Percentiles rank a stretch among this genome's conserved stretches.
Conservation (phyloP, 208 protist species). For the Blastocrithidia nonstop region DNA sequence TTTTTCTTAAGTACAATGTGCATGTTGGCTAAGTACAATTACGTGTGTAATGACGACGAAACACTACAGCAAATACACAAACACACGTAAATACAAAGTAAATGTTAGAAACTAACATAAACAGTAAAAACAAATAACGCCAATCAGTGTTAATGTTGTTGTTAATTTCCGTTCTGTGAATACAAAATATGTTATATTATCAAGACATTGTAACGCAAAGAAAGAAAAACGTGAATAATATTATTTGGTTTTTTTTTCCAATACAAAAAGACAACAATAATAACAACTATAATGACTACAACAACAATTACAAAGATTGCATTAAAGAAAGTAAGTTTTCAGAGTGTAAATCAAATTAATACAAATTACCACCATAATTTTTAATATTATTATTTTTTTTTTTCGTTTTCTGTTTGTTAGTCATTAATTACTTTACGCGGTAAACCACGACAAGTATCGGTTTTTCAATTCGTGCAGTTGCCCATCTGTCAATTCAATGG, state of each 20-base stretch:
- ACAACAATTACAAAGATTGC: too few relatives aligned
- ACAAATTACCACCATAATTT: not conserved
- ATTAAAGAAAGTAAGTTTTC: too few relatives aligned
- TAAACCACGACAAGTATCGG: constrained; percentile 72
- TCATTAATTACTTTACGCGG: constrained; percentile 8
- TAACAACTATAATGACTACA: too few relatives aligned
- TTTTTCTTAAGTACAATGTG: constrained; percentile 1
- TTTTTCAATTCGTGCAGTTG: constrained; percentile 73
- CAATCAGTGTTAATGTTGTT: too few relatives aligned
- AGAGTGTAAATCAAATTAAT: too few relatives aligned
- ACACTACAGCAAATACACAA: not conserved
- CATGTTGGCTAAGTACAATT: constrained; percentile 1
- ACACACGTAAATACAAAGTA: not conserved
- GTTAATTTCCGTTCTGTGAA: too few relatives aligned
- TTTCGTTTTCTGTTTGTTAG: not conserved
- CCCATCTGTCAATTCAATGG: constrained; percentile 45
- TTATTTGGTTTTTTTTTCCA: too few relatives aligned
- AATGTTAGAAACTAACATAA: not conserved
- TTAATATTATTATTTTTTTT: not conserved
- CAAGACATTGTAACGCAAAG: too few relatives aligned
- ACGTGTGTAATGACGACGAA: constrained; percentile 6
- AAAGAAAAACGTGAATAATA: too few relatives aligned
- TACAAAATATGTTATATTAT: too few relatives aligned
- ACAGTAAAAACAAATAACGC: too few relatives aligned
- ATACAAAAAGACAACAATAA: too few relatives aligned